Evolutionary conservation across 1,139 yeast genomes (phyloP).

Genomic region (Scheffersomyces segobiensis): DNA sequence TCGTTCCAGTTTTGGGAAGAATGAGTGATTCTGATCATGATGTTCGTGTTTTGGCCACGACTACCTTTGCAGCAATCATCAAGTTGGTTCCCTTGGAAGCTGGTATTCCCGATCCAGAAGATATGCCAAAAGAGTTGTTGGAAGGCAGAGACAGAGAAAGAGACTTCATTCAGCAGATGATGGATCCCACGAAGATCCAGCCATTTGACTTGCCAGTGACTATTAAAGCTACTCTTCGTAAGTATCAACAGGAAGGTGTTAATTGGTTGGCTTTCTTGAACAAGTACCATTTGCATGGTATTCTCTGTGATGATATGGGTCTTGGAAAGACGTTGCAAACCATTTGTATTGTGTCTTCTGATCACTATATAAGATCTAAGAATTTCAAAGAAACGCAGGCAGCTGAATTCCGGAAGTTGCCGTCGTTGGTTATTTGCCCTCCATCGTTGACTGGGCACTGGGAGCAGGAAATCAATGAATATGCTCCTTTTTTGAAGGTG

Average conservation of each 20-base stretch:
- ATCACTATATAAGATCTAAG: constrained; percentile 82
- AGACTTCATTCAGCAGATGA: constrained; percentile 94
- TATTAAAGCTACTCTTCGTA: constrained; percentile 88
- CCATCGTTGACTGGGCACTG: constrained; percentile 98
- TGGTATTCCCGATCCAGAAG: constrained; percentile 95
- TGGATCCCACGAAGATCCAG: constrained; percentile 93
- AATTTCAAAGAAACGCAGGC: constrained; percentile 61
- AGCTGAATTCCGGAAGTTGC: constrained; percentile 71
- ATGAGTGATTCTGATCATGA: constrained; percentile 96
- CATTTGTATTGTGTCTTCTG: constrained; percentile 94
- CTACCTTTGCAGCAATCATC: constrained; percentile 94
- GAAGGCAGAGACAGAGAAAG: constrained; percentile 93
- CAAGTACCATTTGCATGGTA: constrained; percentile 93
- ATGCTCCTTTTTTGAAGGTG: constrained; percentile 84
- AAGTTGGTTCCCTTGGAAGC: constrained; percentile 96
- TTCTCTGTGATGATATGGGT: constrained; percentile 99
- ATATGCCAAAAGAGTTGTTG: constrained; percentile 80
- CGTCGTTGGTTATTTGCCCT: constrained; percentile 90
- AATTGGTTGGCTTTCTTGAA: constrained; percentile 97
- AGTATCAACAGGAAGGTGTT: constrained; percentile 97
- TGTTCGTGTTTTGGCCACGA: constrained; percentile 87
- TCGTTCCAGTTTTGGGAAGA: constrained; percentile 94
- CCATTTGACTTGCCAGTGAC: constrained; percentile 88
- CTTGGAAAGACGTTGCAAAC: constrained; percentile 96
- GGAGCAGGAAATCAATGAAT: constrained; percentile 92